Evolutionary conservation across 176 grass and related monocot genomes (phyloP).

Genomic region (Oryza coarctata): DNA sequence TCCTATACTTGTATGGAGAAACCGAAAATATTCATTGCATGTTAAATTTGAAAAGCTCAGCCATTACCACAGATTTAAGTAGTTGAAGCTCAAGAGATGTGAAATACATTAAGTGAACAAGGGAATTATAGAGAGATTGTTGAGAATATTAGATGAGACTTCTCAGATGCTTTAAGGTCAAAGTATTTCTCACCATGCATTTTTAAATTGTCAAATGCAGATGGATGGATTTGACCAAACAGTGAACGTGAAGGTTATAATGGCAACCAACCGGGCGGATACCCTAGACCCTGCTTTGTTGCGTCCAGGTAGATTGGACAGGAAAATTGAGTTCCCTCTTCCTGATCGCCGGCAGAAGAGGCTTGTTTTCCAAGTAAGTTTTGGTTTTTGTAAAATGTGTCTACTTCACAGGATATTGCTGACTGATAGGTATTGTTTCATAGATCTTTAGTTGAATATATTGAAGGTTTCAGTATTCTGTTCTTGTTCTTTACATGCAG

Average conservation of each 20-base stretch:
- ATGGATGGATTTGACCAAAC: conserved; percentile 99
- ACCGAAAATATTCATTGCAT: background rate
- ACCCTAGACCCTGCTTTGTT: conserved; percentile 94
- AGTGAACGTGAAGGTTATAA: conserved; percentile 99
- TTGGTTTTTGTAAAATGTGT: background rate
- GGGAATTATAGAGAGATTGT: background rate
- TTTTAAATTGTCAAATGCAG: conserved; percentile 47
- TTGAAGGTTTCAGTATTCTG: background rate
- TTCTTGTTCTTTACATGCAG: background rate
- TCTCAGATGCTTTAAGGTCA: background rate
- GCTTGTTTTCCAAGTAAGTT: conserved; percentile 93
- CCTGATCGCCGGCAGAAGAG: conserved; percentile 92
- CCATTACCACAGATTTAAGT: background rate
- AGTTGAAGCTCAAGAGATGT: background rate
- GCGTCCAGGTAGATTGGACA: conserved; percentile 89
- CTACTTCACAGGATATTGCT: background rate
- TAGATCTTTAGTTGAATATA: background rate
- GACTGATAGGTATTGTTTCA: background rate
- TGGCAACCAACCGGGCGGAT: conserved; percentile 98
- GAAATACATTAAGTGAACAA: background rate
- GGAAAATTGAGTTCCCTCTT: conserved; percentile 98
- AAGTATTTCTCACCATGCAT: background rate
- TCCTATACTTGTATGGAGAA: background rate
- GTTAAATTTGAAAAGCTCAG: background rate
- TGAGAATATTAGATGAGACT: background rate